phyloP scores from a whole-genome alignment of 129 eudicot species.

The Rutidosis leptorrhynchoides region DNA sequence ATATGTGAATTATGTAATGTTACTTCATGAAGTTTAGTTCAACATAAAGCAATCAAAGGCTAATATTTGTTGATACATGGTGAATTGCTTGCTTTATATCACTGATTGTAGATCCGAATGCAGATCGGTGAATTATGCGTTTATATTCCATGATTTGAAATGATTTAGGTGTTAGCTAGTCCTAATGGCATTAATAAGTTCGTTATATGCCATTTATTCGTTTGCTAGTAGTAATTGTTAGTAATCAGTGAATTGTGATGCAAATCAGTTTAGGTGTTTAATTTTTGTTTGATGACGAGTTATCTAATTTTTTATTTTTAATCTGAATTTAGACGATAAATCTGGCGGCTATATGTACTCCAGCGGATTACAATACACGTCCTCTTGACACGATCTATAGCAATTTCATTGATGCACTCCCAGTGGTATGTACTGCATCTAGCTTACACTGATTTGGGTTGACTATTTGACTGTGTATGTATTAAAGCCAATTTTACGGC shows the following conservation, averaged over 20 bases:
- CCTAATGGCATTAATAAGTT: too few species aligned
- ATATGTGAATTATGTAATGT: not conserved
- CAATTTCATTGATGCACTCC: slow-evolving; percentile 95
- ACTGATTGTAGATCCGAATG: too few species aligned
- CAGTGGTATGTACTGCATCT: slow-evolving; percentile 62
- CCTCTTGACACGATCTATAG: slow-evolving; percentile 98
- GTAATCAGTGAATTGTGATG: slow-evolving; percentile 9
- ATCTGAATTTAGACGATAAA: slow-evolving; percentile 57
- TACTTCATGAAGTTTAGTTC: not conserved
- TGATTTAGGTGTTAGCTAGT: too few species aligned
- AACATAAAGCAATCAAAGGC: not conserved
- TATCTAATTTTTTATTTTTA: not conserved
- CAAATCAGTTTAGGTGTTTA: slow-evolving; percentile 18
- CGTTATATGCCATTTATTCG: too few species aligned
- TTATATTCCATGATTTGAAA: too few species aligned
- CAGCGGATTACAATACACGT: slow-evolving; percentile 93
- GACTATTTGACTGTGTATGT: not conserved
- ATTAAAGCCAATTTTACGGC: not conserved
- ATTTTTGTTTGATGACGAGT: slow-evolving; percentile 7
- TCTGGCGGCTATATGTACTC: slow-evolving; percentile 97
- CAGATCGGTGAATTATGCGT: too few species aligned
- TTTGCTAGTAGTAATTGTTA: too few species aligned
- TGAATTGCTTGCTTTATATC: too few species aligned
- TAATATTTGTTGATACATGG: too few species aligned
- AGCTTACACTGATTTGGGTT: not conserved